These are phyloP conservation scores for Lepidium campestre DNA, from an alignment of 441 rosid species.

Conservation along the genomic window DNA sequence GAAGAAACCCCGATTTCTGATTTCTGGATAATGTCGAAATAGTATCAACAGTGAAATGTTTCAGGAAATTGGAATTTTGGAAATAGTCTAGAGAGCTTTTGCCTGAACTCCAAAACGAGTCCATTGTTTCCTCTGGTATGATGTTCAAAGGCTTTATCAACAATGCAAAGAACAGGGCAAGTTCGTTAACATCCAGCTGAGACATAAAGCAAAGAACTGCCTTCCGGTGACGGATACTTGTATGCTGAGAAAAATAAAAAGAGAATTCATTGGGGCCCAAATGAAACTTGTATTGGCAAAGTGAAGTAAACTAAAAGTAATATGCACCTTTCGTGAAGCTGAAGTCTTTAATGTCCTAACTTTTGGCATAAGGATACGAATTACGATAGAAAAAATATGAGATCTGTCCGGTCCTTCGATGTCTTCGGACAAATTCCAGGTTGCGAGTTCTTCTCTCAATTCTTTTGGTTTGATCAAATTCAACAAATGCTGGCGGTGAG, in stretches of 20 bases:
- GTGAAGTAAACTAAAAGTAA: conserved; percentile 4
- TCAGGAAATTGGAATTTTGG: conserved; percentile 42
- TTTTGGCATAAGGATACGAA: conserved; percentile 79
- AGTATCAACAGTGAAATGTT: conserved; percentile 55
- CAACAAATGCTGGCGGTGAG: conserved; percentile 72
- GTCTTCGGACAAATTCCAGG: conserved; percentile 80
- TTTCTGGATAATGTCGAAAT: conserved; percentile 62
- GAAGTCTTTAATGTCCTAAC: conserved; percentile 74
- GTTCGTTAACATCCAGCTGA: conserved; percentile 69
- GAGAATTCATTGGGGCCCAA: conserved; percentile 11
- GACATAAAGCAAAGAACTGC: conserved; percentile 85
- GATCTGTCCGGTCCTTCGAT: conserved; percentile 67
- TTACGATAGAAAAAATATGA: conserved; percentile 56
- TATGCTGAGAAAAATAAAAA: conserved; percentile 45
- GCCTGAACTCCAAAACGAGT: conserved; percentile 40
- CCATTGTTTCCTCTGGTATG: conserved; percentile 39
- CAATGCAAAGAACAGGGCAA: conserved; percentile 69
- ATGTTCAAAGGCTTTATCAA: conserved; percentile 73
- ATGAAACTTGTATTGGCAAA: not conserved
- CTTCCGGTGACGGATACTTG: conserved; percentile 73
- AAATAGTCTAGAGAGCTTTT: conserved; percentile 38
- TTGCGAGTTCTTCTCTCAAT: conserved; percentile 83
- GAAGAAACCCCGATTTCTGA: conserved; percentile 76
- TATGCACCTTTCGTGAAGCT: conserved; percentile 81
- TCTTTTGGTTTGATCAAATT: conserved; percentile 70